Evolutionary conservation across 805 yeast genomes (phyloP).

Genomic region (Suhomyces emberorum): DNA sequence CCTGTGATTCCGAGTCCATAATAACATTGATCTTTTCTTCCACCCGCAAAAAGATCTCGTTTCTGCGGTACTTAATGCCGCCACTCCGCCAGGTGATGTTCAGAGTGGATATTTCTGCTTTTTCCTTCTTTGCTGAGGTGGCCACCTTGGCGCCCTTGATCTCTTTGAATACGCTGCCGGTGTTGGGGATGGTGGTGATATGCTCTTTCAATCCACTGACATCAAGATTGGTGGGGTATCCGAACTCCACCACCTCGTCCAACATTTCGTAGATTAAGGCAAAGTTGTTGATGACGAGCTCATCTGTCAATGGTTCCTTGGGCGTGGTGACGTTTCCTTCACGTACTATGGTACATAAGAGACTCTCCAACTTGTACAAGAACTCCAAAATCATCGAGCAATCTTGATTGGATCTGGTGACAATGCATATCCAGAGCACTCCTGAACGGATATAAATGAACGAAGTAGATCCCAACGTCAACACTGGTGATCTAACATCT

Average conservation of each 20-base stretch:
- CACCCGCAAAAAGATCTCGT: conserved; percentile 75
- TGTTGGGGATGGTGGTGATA: conserved; percentile 13
- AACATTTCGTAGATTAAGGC: conserved; percentile 68
- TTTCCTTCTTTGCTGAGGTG: not conserved
- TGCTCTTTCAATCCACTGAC: conserved; percentile 21
- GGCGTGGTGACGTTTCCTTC: conserved; percentile 10
- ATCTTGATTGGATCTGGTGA: conserved; percentile 86
- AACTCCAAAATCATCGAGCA: conserved; percentile 79
- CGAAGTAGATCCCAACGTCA: conserved; percentile 90
- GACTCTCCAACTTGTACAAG: conserved; percentile 55
- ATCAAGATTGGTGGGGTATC: conserved; percentile 72
- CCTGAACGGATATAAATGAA: conserved; percentile 70
- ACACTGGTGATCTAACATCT: conserved; percentile 38
- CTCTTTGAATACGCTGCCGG: conserved; percentile 18
- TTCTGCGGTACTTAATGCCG: conserved; percentile 74
- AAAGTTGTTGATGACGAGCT: conserved; percentile 61
- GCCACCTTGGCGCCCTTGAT: conserved; percentile 6
- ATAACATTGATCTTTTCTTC: conserved; percentile 71
- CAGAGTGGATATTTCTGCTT: conserved; percentile 5
- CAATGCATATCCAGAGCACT: conserved; percentile 77
- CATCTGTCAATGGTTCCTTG: conserved; percentile 23
- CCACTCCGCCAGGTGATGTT: conserved; percentile 63
- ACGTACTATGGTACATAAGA: conserved; percentile 40
- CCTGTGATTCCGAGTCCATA: conserved; percentile 60
- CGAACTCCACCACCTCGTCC: conserved; percentile 74